A percentile compares a stretch with the other conserved stretches of the same genome.
Evolutionary conservation across 305 asterid species (phyloP).

Genomic region (Rubia tinctorum): DNA sequence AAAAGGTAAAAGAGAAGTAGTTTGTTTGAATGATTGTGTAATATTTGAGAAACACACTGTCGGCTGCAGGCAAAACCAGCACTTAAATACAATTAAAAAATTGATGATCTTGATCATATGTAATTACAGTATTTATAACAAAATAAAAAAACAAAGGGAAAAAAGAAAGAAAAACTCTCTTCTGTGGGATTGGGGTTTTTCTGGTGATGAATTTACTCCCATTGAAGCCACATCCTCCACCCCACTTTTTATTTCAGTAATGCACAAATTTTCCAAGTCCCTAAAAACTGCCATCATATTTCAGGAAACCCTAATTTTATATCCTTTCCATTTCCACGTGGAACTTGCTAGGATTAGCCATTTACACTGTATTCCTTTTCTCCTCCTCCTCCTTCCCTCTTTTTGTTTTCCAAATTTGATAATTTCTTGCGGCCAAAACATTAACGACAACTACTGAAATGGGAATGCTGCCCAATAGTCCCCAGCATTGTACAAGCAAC

Average conservation of each 20-base stretch:
- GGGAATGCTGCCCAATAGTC: constrained; percentile 51
- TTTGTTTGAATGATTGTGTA: constrained; percentile 27
- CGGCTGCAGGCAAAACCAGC: constrained; percentile 34
- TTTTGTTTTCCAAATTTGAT: constrained; percentile 8
- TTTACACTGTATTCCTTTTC: constrained; percentile 21
- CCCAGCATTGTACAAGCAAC: constrained; percentile 69
- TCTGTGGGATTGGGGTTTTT: constrained; percentile 19
- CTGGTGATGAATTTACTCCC: constrained; percentile 2
- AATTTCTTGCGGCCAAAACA: constrained; percentile 27
- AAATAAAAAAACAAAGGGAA: constrained; percentile 11
- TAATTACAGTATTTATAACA: constrained; percentile 70
- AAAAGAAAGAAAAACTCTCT: constrained; percentile 22
- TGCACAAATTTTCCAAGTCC: constrained; percentile 24
- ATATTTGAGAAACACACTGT: constrained; percentile 33
- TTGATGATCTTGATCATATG: constrained; percentile 24
- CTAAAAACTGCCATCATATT: constrained; percentile 38
- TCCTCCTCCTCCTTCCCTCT: constrained; percentile 24
- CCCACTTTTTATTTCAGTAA: constrained; percentile 20
- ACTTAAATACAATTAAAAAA: constrained; percentile 67
- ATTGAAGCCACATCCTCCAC: not conserved
- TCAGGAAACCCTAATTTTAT: constrained; percentile 7
- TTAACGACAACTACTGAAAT: constrained; percentile 69
- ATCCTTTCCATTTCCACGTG: constrained; percentile 15
- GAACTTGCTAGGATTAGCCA: constrained; percentile 4
- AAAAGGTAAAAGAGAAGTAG: constrained; percentile 9